Evolutionary conservation across 192 early-diverging fungal genomes (phyloP), one percentile per base, ranked within the genome.

Genomic region (Haplosporangium gracile): DNA sequence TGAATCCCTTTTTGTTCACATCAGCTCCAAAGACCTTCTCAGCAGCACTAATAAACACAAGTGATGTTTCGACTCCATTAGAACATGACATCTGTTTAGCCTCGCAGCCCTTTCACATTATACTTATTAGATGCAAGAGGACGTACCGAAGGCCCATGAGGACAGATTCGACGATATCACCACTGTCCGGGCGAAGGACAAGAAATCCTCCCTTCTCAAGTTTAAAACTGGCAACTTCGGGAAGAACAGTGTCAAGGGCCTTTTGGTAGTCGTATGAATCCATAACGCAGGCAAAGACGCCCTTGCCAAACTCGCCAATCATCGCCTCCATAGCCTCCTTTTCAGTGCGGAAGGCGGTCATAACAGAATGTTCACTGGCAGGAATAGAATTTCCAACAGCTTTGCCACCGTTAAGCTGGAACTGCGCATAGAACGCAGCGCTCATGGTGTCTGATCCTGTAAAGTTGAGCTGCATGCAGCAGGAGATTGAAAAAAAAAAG

Each of bases 331-430:
- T 92, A 2, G 97, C 97, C 34, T 93, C 92, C 57, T 93, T 90
- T 83, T 98, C 97, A 42, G 92, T 93, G 32, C 70, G 73, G 84
- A 91, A 92, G 11, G 96, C 88, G 0, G 93, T 96, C 97, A 98
- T 98, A 60, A 98, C 92, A 29, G 97, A 98, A 81, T 98, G 97
- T 81, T 98, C 97, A 3, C 96, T 98, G 0, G 97, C 95, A 0
- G 97, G 97, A 70, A 98, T 93, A 43, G 96, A 96, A 7, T 89
- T 92, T 3, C 88, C 97, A 26, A 97, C 92, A 0, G 96, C 91
- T 13, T 92, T 90, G 4, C 96, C 96, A 53, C 82, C 83, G 72
- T 98, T 98, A 42, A 97, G 91, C 34, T 91, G 68, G 63, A 92
- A 94, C 82, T 98, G 96, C 9, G 92, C 96, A 86, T 95, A 95